Evolutionary conservation across 2,329 filamentous ascomycete genomes (phyloP).

Genomic region (Apiospora rasikravindrae): DNA sequence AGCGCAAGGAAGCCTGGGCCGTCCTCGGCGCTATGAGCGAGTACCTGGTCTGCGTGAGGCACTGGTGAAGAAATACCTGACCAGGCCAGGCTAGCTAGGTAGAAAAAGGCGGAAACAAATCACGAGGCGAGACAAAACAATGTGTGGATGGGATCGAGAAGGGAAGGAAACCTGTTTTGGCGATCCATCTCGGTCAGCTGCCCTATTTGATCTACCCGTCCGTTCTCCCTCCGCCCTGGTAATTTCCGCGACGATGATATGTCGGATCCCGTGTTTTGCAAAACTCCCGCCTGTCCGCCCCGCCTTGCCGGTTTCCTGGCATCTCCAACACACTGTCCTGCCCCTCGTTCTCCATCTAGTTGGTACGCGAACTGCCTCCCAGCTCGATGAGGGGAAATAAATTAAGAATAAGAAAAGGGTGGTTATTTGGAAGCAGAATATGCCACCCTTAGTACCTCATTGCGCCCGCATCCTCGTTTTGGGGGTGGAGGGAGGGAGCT

Average conservation of each 20-base stretch:
- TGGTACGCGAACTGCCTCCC: background rate
- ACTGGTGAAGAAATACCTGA: constrained; percentile 68
- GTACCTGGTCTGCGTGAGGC: constrained; percentile 68
- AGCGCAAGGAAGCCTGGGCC: constrained; percentile 80
- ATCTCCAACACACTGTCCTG: background rate
- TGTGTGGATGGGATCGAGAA: background rate
- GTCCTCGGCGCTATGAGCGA: constrained; percentile 70
- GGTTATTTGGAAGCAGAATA: background rate
- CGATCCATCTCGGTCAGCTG: background rate
- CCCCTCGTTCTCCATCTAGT: background rate
- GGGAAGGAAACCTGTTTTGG: background rate
- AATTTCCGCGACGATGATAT: background rate
- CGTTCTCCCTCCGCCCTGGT: background rate
- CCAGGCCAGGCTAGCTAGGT: background rate
- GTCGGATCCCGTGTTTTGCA: background rate
- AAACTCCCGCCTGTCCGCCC: background rate
- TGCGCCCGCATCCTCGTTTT: background rate
- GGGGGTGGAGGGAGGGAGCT: background rate
- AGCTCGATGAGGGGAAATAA: background rate
- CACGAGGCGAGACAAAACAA: background rate
- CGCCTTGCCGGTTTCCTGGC: background rate
- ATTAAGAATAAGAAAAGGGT: background rate
- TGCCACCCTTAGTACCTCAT: background rate
- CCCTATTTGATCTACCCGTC: background rate
- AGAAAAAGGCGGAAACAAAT: no score